Evolutionary conservation across 805 yeast species (phyloP).

Genomic region (Wickerhamiella lipophila): DNA sequence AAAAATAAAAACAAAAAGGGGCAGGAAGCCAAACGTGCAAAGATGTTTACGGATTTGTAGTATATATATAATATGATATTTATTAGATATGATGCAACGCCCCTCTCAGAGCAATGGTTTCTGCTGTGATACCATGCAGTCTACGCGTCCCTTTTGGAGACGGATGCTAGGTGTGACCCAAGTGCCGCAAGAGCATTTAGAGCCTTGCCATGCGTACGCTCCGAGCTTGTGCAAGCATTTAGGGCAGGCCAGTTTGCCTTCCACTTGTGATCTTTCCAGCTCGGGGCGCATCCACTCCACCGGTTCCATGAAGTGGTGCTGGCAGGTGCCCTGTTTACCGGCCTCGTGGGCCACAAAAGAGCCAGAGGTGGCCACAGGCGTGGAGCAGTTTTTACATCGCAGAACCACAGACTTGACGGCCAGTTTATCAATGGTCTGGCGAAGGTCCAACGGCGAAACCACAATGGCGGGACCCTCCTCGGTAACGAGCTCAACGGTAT

Average conservation of each 20-base stretch:
- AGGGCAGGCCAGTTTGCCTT: conserved; percentile 79
- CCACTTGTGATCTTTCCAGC: conserved; percentile 57
- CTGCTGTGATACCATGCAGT: conserved; percentile 33
- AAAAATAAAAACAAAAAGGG: conserved; percentile 1
- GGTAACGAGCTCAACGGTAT: neutral
- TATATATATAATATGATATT: neutral
- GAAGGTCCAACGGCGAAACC: neutral
- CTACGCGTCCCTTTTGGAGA: conserved; percentile 69
- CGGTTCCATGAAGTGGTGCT: conserved; percentile 83
- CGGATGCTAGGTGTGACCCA: conserved; percentile 93
- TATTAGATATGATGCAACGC: too few species aligned
- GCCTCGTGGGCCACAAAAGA: conserved; percentile 46
- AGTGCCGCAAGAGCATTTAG: conserved; percentile 84
- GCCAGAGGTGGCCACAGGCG: conserved; percentile 47
- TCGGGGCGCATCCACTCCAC: conserved; percentile 83
- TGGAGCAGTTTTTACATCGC: conserved; percentile 76
- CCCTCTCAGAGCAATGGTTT: conserved; percentile 8
- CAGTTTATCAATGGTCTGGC: conserved; percentile 15
- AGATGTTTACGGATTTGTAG: conserved; percentile 10
- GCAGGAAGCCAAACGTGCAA: neutral
- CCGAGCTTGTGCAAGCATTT: conserved; percentile 80
- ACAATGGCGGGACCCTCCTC: neutral
- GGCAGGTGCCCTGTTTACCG: conserved; percentile 35
- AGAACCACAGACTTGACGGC: conserved; percentile 23
- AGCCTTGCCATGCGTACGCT: conserved; percentile 88